Conservation (phyloP, 805 yeast species). For the Hanseniaspora guilliermondii region DNA sequence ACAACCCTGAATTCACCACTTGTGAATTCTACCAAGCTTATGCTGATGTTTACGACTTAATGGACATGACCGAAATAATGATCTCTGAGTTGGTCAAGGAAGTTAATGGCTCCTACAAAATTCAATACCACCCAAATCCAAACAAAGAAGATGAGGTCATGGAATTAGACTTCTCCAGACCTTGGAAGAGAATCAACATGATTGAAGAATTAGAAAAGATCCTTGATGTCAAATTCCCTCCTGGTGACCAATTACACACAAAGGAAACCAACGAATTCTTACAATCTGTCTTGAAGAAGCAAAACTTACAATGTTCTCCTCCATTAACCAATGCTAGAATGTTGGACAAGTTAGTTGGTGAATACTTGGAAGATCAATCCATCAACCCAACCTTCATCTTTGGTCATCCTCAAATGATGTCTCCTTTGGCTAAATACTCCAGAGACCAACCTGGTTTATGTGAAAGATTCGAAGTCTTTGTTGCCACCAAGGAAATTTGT, state of each 20-base stretch:
- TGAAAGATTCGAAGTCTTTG: conserved; percentile 97
- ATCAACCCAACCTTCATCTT: conserved; percentile 95
- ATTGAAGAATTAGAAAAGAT: conserved; percentile 86
- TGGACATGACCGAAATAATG: conserved; percentile 82
- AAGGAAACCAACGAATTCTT: conserved; percentile 85
- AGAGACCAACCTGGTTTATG: conserved; percentile 87
- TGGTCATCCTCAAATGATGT: conserved; percentile 99
- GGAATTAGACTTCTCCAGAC: conserved; percentile 80
- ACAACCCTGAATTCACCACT: conserved; percentile 97
- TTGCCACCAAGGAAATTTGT: conserved; percentile 95
- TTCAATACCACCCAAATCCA: conserved; percentile 88
- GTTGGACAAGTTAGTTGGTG: conserved; percentile 97
- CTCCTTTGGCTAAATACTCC: conserved; percentile 94
- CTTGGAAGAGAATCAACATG: conserved; percentile 98
- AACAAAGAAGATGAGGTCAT: conserved; percentile 74
- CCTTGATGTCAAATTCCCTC: conserved; percentile 80
- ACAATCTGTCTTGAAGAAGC: conserved; percentile 61
- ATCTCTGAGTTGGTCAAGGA: conserved; percentile 96
- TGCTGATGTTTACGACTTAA: conserved; percentile 90
- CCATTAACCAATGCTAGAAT: conserved; percentile 95
- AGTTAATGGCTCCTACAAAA: conserved; percentile 77
- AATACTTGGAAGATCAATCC: conserved; percentile 72
- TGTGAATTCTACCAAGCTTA: conserved; percentile 98
- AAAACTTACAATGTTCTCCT: conserved; percentile 76
- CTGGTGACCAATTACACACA: conserved; percentile 90